Conservation (phyloP, 116 monocot species). For the Phalaenopsis hybrid region DNA sequence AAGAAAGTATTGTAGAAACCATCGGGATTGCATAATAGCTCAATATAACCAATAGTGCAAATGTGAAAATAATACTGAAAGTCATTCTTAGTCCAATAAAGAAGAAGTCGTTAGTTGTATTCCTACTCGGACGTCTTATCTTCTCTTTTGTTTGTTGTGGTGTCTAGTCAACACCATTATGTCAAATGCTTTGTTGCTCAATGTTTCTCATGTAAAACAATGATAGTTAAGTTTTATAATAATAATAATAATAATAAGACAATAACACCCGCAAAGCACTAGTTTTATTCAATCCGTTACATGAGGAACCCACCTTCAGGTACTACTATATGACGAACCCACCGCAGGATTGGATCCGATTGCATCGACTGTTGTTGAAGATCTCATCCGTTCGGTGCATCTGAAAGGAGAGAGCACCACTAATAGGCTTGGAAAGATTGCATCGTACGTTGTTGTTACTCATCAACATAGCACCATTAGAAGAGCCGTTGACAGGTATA, state of each 20-base stretch:
- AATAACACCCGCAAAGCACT: background rate
- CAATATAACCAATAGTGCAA: no score
- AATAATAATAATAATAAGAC: background rate
- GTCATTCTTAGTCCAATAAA: no score
- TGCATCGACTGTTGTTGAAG: constrained; percentile 96
- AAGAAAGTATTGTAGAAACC: no score
- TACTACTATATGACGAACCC: constrained; percentile 93
- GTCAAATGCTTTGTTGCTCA: background rate
- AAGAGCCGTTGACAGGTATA: constrained; percentile 84
- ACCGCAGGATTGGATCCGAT: constrained; percentile 98
- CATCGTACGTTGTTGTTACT: constrained; percentile 94
- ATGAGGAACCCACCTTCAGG: constrained; percentile 25
- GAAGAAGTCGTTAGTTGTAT: no score
- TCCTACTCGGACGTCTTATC: background rate
- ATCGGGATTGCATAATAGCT: no score
- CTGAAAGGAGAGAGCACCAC: constrained; percentile 39
- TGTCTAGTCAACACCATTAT: background rate
- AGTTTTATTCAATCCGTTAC: background rate
- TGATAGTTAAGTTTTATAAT: background rate
- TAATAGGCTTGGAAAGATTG: constrained; percentile 67
- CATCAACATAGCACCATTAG: constrained; percentile 98
- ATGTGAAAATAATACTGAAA: no score
- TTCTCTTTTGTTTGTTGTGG: background rate
- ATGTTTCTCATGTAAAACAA: background rate
- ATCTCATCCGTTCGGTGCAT: constrained; percentile 93